phyloP scores from a whole-genome alignment of 352 stramenopile genomes.

The Pythium aquatile region DNA sequence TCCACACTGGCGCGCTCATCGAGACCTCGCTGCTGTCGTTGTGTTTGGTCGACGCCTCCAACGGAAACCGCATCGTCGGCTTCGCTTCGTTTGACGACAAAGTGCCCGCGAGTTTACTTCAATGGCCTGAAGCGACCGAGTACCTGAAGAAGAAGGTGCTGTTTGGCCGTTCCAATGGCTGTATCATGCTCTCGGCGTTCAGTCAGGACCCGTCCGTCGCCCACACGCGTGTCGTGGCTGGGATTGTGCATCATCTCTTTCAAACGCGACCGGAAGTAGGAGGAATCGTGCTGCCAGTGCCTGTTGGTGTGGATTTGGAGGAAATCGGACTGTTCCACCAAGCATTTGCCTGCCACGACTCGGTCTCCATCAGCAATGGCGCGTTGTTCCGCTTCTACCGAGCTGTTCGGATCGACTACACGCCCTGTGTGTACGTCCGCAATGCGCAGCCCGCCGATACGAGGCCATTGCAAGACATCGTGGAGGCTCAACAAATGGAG shows the following conservation, averaged over 20 bases:
- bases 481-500: slow-evolving; percentile 36
- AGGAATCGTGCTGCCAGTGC: slow-evolving; percentile 50
- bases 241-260: slow-evolving; percentile 50
- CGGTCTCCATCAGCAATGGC: slow-evolving; percentile 38
- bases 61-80: slow-evolving; percentile 25
- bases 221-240: slow-evolving; percentile 28
- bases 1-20: slow-evolving; percentile 56
- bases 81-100: slow-evolving; percentile 71
- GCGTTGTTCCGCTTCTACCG: slow-evolving; percentile 64
- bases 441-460: slow-evolving; percentile 21
- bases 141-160: slow-evolving; percentile 63
- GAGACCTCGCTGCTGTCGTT: slow-evolving; percentile 58
- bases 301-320: slow-evolving; percentile 49
- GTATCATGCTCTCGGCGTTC: slow-evolving; percentile 53
- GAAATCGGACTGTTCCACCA: slow-evolving; percentile 62
- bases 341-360: slow-evolving; percentile 53
- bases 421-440: slow-evolving; percentile 37
- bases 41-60: slow-evolving; percentile 31
- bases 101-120: slow-evolving; percentile 38
- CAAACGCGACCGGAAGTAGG: slow-evolving; percentile 34
- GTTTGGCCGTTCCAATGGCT: slow-evolving; percentile 49
- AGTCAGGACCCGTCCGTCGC: slow-evolving; percentile 31
- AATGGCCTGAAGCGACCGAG: slow-evolving; percentile 58
- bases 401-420: slow-evolving; percentile 48
- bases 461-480: slow-evolving; percentile 31